phyloP scores from a whole-genome alignment of 345 rosid genomes.

The Melastoma malabathricum region DNA sequence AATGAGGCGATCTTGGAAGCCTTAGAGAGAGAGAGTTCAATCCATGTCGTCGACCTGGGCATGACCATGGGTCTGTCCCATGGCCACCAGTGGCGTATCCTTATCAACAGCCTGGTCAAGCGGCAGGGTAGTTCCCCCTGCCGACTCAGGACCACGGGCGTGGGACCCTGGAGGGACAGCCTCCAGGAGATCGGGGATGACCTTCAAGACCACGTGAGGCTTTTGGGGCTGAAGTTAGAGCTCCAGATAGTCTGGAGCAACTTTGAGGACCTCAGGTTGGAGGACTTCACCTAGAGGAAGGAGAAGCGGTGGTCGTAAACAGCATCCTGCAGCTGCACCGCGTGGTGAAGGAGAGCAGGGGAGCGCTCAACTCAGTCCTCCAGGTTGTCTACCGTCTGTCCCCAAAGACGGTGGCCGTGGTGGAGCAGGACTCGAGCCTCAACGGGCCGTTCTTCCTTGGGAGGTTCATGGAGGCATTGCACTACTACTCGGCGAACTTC shows the following conservation, averaged over 20 bases:
- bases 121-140: conserved; percentile 14
- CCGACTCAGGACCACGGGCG: conserved; percentile 24
- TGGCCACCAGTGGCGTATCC: conserved; percentile 27
- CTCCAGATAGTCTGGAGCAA: conserved; percentile 13
- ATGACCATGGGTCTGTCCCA: conserved; percentile 27
- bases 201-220: conserved; percentile 12
- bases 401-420: conserved; percentile 23
- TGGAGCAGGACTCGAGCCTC: conserved; percentile 40
- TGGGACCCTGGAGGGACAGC: conserved; percentile 15
- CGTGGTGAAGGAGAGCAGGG: conserved; percentile 38
- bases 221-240: conserved; percentile 18
- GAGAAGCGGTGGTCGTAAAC: conserved; percentile 24
- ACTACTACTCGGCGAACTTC: conserved; percentile 46
- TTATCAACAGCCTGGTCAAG: conserved; percentile 21
- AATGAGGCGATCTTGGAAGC: conserved; percentile 35
- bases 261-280: conserved; percentile 22
- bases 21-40: conserved; percentile 50
- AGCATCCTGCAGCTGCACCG: conserved; percentile 38
- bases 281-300: conserved; percentile 13
- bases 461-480: conserved; percentile 54
- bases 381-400: conserved; percentile 18
- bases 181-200: conserved; percentile 20
- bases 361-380: conserved; percentile 33
- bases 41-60: conserved; percentile 37
- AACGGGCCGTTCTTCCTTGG: conserved; percentile 48